A percentile compares a stretch with the other conserved stretches of the same genome.
Evolutionary conservation across 2,329 filamentous ascomycete species (phyloP).

Genomic region (Hypoxylon sp.): DNA sequence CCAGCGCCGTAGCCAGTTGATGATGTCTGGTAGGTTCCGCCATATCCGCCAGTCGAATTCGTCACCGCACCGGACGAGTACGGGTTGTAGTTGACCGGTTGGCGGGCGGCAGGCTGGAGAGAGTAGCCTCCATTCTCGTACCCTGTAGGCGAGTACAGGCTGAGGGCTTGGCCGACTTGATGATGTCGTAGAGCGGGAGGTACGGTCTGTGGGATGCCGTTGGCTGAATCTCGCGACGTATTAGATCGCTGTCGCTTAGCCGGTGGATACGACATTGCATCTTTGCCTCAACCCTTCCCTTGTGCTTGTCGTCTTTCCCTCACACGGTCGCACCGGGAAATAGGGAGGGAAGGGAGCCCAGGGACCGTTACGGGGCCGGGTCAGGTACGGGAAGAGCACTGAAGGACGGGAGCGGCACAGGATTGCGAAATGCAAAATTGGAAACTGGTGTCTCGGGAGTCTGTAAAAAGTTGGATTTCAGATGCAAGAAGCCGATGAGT

Average conservation of each 20-base stretch:
- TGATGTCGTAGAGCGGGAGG: slow-evolving; percentile 52
- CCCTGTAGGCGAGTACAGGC: slow-evolving; percentile 40
- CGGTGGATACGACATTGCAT: slow-evolving; percentile 53
- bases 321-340: slow-evolving; percentile 26
- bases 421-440: slow-evolving; percentile 6
- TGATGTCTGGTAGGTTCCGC: slow-evolving; percentile 46
- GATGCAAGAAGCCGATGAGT: background rate
- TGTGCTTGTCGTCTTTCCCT: slow-evolving; percentile 22
- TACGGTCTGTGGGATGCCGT: slow-evolving; percentile 51
- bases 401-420: background rate
- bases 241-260: slow-evolving; percentile 54
- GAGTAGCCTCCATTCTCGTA: slow-evolving; percentile 50
- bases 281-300: slow-evolving; percentile 31
- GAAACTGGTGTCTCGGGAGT: background rate
- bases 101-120: slow-evolving; percentile 44
- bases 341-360: slow-evolving; percentile 22
- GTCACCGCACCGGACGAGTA: slow-evolving; percentile 50
- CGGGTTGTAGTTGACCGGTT: slow-evolving; percentile 47
- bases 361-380: slow-evolving; percentile 1
- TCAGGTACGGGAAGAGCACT: background rate
- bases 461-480: background rate
- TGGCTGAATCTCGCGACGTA: slow-evolving; percentile 52
- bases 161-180: slow-evolving; percentile 43
- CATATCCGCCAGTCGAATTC: slow-evolving; percentile 49
- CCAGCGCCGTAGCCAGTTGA: slow-evolving; percentile 43